These are phyloP conservation scores for Aspergillus unguis DNA, from an alignment of 2,329 filamentous ascomycete genomes.

Conservation along the genomic window DNA sequence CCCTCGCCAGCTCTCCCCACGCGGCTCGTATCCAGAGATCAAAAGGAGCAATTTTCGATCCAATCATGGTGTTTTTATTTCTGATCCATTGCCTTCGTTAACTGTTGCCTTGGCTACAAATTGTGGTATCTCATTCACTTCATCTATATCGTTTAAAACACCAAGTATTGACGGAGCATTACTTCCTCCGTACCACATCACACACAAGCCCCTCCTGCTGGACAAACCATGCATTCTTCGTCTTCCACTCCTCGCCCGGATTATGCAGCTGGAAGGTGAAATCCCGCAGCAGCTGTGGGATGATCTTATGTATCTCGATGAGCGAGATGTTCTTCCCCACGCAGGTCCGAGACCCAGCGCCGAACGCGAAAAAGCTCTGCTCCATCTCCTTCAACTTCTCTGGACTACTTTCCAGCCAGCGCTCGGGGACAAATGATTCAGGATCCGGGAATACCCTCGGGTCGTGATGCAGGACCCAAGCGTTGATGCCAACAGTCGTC, in stretches of 20 bases:
- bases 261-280: not conserved
- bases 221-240: slow-evolving; percentile 2
- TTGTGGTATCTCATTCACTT: no score
- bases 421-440: slow-evolving; percentile 47
- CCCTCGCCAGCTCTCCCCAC: no score
- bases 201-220: slow-evolving; percentile 4
- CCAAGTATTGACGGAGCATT: no score
- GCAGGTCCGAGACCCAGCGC: slow-evolving; percentile 8
- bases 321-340: slow-evolving; percentile 13
- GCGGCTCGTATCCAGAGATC: no score
- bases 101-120: no score
- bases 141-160: no score
- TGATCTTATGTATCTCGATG: slow-evolving; percentile 14
- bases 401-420: slow-evolving; percentile 8
- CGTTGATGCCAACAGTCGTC: slow-evolving; percentile 53
- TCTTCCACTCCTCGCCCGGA: not conserved
- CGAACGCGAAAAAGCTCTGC: slow-evolving; percentile 10
- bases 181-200: not conserved
- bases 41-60: no score
- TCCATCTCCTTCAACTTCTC: slow-evolving; percentile 3
- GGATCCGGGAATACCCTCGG: slow-evolving; percentile 67
- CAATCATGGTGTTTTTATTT: no score
- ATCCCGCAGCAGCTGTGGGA: slow-evolving; percentile 2
- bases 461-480: slow-evolving; percentile 70
- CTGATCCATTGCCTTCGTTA: no score